These are phyloP conservation scores for Phytophthora pseudosyringae DNA, from an alignment of 352 stramenopile species.

Conservation along the genomic window DNA sequence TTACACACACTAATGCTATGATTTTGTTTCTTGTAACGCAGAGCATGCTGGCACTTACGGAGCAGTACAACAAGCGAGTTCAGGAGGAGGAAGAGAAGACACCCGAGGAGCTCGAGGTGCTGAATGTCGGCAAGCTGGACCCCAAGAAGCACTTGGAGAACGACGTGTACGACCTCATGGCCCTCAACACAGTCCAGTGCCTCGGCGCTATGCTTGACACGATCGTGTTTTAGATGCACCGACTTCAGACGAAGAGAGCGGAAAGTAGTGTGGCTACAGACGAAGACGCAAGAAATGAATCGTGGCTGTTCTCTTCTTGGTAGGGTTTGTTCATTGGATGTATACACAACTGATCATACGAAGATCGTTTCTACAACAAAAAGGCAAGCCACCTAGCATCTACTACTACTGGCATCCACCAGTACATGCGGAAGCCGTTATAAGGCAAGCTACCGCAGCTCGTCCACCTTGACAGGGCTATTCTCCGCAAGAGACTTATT, in stretches of 20 bases:
- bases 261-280: slow-evolving; percentile 21
- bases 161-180: slow-evolving; percentile 98
- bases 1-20: slow-evolving; percentile 53
- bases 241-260: slow-evolving; percentile 14
- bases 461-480: slow-evolving; percentile 65
- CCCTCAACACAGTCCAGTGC: slow-evolving; percentile 98
- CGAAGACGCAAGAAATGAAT: slow-evolving; percentile 23
- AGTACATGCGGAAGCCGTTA: slow-evolving; percentile 19
- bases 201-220: slow-evolving; percentile 99
- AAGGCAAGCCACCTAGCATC: slow-evolving; percentile 26
- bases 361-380: slow-evolving; percentile 31
- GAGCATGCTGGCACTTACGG: slow-evolving; percentile 95
- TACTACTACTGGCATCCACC: slow-evolving; percentile 29
- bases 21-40: slow-evolving; percentile 50
- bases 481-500: slow-evolving; percentile 77
- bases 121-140: slow-evolving; percentile 98
- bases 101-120: slow-evolving; percentile 95
- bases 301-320: slow-evolving; percentile 21
- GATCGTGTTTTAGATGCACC: slow-evolving; percentile 95
- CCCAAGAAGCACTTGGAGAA: slow-evolving; percentile 94
- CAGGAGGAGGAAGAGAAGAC: slow-evolving; percentile 98
- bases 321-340: slow-evolving; percentile 16
- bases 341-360: slow-evolving; percentile 24
- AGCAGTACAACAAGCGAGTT: slow-evolving; percentile 97
- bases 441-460: slow-evolving; percentile 45